These are phyloP conservation scores for Ophiostoma perfectum DNA, from an alignment of 2,329 filamentous ascomycete genomes.

Conservation along the genomic window DNA sequence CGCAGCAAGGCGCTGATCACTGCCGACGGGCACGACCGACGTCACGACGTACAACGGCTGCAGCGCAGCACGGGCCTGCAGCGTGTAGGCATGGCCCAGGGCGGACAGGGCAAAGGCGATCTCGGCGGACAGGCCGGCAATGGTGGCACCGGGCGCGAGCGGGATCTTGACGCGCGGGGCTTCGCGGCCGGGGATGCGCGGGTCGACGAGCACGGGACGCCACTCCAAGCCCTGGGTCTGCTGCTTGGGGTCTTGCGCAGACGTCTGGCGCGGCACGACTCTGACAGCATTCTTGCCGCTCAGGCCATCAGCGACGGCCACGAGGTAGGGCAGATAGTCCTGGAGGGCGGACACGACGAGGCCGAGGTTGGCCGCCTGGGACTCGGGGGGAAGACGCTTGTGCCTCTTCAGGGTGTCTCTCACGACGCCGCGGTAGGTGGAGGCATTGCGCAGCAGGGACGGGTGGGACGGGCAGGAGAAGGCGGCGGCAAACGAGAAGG, in stretches of 20 bases:
- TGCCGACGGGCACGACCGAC: slow-evolving; percentile 52
- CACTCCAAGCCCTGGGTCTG: slow-evolving; percentile 57
- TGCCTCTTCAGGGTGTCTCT: slow-evolving; percentile 80
- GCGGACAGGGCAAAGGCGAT: slow-evolving; percentile 72
- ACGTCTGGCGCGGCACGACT: slow-evolving; percentile 29
- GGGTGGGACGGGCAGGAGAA: slow-evolving; percentile 80
- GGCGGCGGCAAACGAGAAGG: slow-evolving; percentile 72
- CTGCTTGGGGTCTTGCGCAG: slow-evolving; percentile 1
- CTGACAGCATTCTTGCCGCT: not conserved
- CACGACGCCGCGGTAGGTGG: slow-evolving; percentile 76
- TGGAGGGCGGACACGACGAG: slow-evolving; percentile 64
- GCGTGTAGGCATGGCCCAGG: slow-evolving; percentile 66
- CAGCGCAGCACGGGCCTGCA: slow-evolving; percentile 66
- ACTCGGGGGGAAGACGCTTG: slow-evolving; percentile 71
- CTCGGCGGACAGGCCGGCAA: slow-evolving; percentile 63
- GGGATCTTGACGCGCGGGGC: slow-evolving; percentile 59
- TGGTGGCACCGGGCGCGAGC: slow-evolving; percentile 37
- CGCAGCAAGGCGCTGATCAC: slow-evolving; percentile 62
- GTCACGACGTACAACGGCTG: slow-evolving; percentile 66
- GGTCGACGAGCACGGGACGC: slow-evolving; percentile 70
- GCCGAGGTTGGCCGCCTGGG: slow-evolving; percentile 65
- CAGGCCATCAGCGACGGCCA: slow-evolving; percentile 71
- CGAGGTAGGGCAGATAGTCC: slow-evolving; percentile 76
- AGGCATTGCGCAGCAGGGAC: slow-evolving; percentile 75
- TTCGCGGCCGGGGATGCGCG: slow-evolving; percentile 53